Conservation (phyloP, 345 rosid genomes). For the Laguncularia racemosa region DNA sequence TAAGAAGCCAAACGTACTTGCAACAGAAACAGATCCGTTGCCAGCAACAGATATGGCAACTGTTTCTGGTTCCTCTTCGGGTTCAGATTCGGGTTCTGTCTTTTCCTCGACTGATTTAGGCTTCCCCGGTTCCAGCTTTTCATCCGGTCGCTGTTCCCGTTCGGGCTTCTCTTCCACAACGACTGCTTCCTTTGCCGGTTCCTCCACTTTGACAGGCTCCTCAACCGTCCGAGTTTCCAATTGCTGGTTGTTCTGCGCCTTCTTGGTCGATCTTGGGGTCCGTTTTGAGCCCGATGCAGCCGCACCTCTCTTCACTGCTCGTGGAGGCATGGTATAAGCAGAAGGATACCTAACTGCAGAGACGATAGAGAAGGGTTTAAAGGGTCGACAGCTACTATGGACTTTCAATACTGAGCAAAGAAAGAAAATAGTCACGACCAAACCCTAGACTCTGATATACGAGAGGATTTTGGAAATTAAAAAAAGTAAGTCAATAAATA, state of each 20-base stretch:
- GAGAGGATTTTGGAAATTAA: too few species aligned
- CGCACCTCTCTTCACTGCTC: slow-evolving; percentile 61
- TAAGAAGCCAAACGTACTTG: slow-evolving; percentile 2
- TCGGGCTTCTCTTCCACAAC: slow-evolving; percentile 17
- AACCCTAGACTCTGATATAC: too few species aligned
- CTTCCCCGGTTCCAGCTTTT: slow-evolving; percentile 17
- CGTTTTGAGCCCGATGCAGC: slow-evolving; percentile 42
- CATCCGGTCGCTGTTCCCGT: slow-evolving; percentile 7
- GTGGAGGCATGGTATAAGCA: slow-evolving; percentile 56
- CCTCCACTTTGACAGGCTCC: slow-evolving; percentile 25
- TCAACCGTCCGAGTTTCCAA: slow-evolving; percentile 20
- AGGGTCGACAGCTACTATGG: neutral
- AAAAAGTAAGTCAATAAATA: too few species aligned
- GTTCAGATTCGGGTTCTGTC: slow-evolving; percentile 10
- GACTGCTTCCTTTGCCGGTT: slow-evolving; percentile 18
- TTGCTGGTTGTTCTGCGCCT: slow-evolving; percentile 31
- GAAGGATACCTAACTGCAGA: neutral
- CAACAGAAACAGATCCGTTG: slow-evolving; percentile 5
- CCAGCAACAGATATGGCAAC: neutral
- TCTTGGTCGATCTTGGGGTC: slow-evolving; percentile 43
- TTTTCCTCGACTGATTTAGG: slow-evolving; percentile 21
- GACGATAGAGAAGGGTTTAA: neutral
- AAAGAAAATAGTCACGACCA: too few species aligned
- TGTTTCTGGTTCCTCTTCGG: neutral
- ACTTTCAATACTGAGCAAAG: too few species aligned